Evolutionary conservation across 805 yeast species (phyloP).

Genomic region (Kodamaea fukazawae): DNA sequence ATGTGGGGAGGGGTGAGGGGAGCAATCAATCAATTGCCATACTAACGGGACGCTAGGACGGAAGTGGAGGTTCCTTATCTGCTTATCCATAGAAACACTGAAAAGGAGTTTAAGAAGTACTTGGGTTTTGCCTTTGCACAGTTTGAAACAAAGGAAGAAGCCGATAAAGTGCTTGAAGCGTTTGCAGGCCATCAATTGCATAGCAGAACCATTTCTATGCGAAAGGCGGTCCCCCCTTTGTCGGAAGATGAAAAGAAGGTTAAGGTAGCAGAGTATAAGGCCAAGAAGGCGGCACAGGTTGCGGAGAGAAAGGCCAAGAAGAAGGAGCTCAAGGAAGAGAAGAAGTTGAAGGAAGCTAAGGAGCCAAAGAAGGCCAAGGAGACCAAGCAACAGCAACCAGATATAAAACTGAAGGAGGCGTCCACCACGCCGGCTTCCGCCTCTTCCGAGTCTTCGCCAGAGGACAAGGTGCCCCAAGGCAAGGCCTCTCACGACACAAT

Average conservation of each 20-base stretch:
- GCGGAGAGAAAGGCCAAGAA: slow-evolving; percentile 14
- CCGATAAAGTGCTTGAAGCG: slow-evolving; percentile 43
- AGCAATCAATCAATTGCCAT: not conserved
- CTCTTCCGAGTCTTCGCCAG: slow-evolving; percentile 20
- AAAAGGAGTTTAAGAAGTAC: slow-evolving; percentile 39
- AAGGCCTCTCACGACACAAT: slow-evolving; percentile 55
- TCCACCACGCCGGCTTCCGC: slow-evolving; percentile 17
- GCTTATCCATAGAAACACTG: slow-evolving; percentile 31
- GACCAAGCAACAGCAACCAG: slow-evolving; percentile 3
- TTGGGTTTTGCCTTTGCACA: slow-evolving; percentile 63
- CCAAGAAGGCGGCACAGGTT: slow-evolving; percentile 17
- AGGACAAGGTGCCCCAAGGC: slow-evolving; percentile 41
- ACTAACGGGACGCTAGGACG: slow-evolving; percentile 25
- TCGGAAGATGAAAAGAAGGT: slow-evolving; percentile 43
- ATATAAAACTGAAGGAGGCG: slow-evolving; percentile 11
- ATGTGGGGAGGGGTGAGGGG: not conserved
- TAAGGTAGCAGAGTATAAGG: slow-evolving; percentile 33
- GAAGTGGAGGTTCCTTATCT: slow-evolving; percentile 52
- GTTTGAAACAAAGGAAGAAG: slow-evolving; percentile 43
- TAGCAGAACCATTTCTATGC: slow-evolving; percentile 48
- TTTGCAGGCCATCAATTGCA: slow-evolving; percentile 44
- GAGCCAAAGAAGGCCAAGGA: slow-evolving; percentile 11
- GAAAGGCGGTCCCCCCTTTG: slow-evolving; percentile 52
- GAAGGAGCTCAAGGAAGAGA: slow-evolving; percentile 18
- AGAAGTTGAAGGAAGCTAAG: slow-evolving; percentile 3